These are phyloP conservation scores for Fusarium zealandicum DNA, from an alignment of 2,329 filamentous ascomycete genomes.

Conservation along the genomic window DNA sequence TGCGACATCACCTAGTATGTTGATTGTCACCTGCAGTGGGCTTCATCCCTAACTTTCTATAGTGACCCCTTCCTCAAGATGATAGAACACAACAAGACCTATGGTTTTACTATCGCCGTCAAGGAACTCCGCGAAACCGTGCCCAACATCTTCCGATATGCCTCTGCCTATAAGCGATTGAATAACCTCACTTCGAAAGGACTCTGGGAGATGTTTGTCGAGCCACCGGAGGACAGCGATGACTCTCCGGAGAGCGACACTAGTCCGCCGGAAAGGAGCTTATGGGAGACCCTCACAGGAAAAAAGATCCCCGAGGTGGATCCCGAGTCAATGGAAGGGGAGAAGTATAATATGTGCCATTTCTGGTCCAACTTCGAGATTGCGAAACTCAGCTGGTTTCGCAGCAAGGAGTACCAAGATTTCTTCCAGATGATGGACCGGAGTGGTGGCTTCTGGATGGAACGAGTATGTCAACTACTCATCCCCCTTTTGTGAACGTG, in stretches of 20 bases:
- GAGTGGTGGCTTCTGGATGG: constrained; percentile 99
- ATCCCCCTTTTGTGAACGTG: constrained; percentile 3
- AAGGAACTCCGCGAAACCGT: constrained; percentile 98
- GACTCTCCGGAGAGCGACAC: constrained; percentile 70
- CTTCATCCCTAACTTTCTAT: constrained; percentile 19
- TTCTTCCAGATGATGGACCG: constrained; percentile 99
- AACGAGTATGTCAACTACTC: constrained; percentile 69
- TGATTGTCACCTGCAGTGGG: not conserved
- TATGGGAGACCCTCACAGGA: constrained; percentile 75
- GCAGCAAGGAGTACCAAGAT: constrained; percentile 95
- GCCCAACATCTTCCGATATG: constrained; percentile 97
- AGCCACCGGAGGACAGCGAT: constrained; percentile 71
- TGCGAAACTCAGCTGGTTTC: constrained; percentile 91
- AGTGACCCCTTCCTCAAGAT: constrained; percentile 96
- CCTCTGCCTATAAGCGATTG: constrained; percentile 94
- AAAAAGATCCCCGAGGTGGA: constrained; percentile 82
- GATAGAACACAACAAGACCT: constrained; percentile 94
- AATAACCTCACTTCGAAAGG: constrained; percentile 92
- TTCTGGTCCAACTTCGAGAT: constrained; percentile 99
- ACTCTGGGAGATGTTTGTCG: constrained; percentile 98
- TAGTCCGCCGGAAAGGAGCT: constrained; percentile 79
- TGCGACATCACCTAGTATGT: constrained; percentile 96
- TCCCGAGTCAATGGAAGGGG: constrained; percentile 92
- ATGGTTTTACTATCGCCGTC: constrained; percentile 97
- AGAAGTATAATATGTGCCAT: constrained; percentile 99